phyloP scores from a whole-genome alignment of 1,284 basidiomycete species.

The Malassezia obtusa region DNA sequence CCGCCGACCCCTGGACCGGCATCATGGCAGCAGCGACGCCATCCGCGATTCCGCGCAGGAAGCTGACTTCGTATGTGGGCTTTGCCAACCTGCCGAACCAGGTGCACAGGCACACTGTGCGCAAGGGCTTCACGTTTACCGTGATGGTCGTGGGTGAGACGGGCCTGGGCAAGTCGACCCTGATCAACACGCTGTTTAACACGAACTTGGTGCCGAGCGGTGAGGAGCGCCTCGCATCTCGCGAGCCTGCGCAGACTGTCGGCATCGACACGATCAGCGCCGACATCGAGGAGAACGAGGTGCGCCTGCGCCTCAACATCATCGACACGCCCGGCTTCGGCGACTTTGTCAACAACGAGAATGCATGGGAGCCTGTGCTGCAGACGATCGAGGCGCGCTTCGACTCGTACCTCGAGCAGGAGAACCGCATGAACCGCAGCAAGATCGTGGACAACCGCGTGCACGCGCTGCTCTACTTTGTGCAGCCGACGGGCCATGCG shows the following conservation, averaged over 20 bases:
- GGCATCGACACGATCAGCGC: constrained; percentile 47
- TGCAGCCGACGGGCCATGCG: constrained; percentile 46
- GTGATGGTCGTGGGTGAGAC: constrained; percentile 47
- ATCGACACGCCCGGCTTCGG: constrained; percentile 47
- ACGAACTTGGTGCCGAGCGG: constrained; percentile 45
- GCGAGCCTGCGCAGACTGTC: constrained; percentile 42
- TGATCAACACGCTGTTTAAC: constrained; percentile 48
- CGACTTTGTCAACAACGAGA: constrained; percentile 47
- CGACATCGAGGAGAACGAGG: constrained; percentile 47
- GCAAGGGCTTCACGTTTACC: constrained; percentile 45
- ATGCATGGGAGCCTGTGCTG: constrained; percentile 46
- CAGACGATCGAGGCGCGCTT: constrained; percentile 47
- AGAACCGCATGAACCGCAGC: constrained; percentile 45
- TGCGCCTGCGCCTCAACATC: constrained; percentile 44
- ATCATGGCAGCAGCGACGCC: constrained; percentile 5
- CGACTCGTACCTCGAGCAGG: constrained; percentile 47
- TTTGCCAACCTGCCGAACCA: constrained; percentile 47
- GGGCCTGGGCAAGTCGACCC: constrained; percentile 46
- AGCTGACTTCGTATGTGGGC: constrained; percentile 45
- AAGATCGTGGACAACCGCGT: constrained; percentile 47
- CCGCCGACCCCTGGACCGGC: background rate
- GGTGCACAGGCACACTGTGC: constrained; percentile 41
- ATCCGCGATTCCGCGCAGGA: constrained; percentile 22
- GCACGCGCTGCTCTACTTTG: constrained; percentile 47
- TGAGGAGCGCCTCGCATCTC: constrained; percentile 36